Percentiles rank a stretch among this genome's conserved stretches.
Conservation (phyloP, 73 alveolate genomes). For the Symbiodinium natans region DNA sequence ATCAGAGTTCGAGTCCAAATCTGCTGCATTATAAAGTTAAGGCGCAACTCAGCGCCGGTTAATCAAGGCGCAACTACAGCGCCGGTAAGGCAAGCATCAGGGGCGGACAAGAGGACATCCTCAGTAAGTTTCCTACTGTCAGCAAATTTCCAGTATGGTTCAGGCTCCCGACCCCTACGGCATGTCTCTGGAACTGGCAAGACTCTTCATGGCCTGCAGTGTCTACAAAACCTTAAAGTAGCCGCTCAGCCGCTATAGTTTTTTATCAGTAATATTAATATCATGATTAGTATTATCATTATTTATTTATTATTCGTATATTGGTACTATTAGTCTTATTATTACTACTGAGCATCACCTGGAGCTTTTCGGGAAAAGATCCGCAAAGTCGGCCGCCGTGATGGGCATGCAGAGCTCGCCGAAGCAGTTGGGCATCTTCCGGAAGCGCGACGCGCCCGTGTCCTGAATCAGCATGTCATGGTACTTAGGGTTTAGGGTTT, state of each 20-base stretch:
- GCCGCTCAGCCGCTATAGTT: not conserved
- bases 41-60: no score
- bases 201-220: not conserved
- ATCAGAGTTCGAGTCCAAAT: no score
- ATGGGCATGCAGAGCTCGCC: slow-evolving; percentile 57
- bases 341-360: not conserved
- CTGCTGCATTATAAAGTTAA: no score
- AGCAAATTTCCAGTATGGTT: no score
- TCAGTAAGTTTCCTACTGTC: no score
- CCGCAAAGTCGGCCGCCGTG: slow-evolving; percentile 14
- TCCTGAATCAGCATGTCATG: not conserved
- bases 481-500: not conserved
- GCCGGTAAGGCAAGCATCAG: no score
- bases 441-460: not conserved
- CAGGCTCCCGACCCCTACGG: no score
- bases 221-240: not conserved
- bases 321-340: no score
- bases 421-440: slow-evolving; percentile 76
- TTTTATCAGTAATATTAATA: not conserved
- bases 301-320: no score
- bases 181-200: not conserved
- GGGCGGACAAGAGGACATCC: no score
- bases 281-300: no score
- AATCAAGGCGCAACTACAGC: no score
- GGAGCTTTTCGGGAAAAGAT: not conserved